phyloP scores from a whole-genome alignment of 352 stramenopile species.

The Phytophthora palmivora region DNA sequence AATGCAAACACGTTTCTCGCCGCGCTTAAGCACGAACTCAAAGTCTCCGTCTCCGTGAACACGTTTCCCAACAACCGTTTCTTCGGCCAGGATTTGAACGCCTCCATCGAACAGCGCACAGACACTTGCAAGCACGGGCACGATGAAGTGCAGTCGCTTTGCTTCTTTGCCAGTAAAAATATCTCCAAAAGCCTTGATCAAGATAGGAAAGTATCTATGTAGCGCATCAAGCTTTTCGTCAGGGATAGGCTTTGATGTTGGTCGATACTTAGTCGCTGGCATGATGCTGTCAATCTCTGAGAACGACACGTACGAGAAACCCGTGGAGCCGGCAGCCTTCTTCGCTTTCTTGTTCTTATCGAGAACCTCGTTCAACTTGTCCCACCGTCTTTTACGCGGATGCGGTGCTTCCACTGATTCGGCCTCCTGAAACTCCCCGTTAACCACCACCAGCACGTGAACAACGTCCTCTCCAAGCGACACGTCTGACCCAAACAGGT shows the following conservation, averaged over 20 bases:
- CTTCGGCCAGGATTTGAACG: conserved; percentile 30
- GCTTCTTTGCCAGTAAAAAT: conserved; percentile 15
- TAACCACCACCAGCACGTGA: conserved; percentile 10
- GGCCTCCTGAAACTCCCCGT: no score
- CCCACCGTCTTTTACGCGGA: conserved; percentile 27
- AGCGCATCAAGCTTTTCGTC: conserved; percentile 28
- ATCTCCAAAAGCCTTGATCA: conserved; percentile 23
- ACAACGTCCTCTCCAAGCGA: conserved; percentile 3
- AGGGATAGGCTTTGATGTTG: conserved; percentile 22
- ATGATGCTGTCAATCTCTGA: conserved; percentile 23
- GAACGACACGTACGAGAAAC: conserved; percentile 33
- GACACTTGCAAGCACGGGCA: conserved; percentile 31
- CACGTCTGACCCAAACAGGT: conserved; percentile 1
- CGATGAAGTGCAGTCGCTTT: conserved; percentile 36
- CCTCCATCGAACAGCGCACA: conserved; percentile 34
- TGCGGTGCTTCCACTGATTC: no score
- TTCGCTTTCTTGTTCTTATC: conserved; percentile 30
- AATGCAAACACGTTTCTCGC: conserved; percentile 33
- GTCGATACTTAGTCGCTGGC: conserved; percentile 17
- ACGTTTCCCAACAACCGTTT: conserved; percentile 35
- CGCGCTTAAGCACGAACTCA: conserved; percentile 37
- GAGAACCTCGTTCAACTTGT: conserved; percentile 30
- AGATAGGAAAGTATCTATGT: conserved; percentile 28
- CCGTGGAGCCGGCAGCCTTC: conserved; percentile 17
- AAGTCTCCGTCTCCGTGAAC: conserved; percentile 32